phyloP scores from a whole-genome alignment of 1,139 yeast species.

The Taphrina wiesneri region DNA sequence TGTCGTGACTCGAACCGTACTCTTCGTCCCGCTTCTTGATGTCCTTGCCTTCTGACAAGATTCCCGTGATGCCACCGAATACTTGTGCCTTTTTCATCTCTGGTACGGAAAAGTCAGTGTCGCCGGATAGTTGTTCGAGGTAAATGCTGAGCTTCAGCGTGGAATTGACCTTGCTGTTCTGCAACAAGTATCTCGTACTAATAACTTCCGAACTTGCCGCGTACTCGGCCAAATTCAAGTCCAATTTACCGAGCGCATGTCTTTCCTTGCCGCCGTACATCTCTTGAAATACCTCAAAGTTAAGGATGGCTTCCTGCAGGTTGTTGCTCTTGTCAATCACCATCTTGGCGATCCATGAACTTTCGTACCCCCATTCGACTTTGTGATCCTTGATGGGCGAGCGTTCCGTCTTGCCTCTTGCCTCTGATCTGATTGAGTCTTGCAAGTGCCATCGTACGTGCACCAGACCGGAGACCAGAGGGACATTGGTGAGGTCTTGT shows the following conservation, averaged over 20 bases:
- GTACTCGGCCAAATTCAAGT: conserved; percentile 71
- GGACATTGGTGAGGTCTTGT: conserved; percentile 74
- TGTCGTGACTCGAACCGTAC: conserved; percentile 13
- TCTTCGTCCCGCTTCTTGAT: conserved; percentile 6
- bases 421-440: conserved; percentile 50
- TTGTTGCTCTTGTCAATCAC: conserved; percentile 48
- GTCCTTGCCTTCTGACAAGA: conserved; percentile 42
- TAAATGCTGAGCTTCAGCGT: conserved; percentile 58
- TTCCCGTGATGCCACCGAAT: conserved; percentile 46
- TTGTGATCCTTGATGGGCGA: conserved; percentile 54
- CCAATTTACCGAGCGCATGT: conserved; percentile 63
- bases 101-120: conserved; percentile 43
- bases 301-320: conserved; percentile 42
- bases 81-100: conserved; percentile 42
- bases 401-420: conserved; percentile 52
- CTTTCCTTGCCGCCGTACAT: conserved; percentile 44
- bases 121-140: conserved; percentile 53
- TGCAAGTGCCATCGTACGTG: conserved; percentile 61
- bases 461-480: conserved; percentile 72
- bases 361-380: conserved; percentile 53
- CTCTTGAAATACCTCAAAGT: conserved; percentile 47
- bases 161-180: conserved; percentile 79
- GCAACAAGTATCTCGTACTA: conserved; percentile 65
- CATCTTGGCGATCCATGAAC: conserved; percentile 49
- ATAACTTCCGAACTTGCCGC: conserved; percentile 52